phyloP scores from a whole-genome alignment of 2,329 filamentous ascomycete genomes.

The Septoria linicola region DNA sequence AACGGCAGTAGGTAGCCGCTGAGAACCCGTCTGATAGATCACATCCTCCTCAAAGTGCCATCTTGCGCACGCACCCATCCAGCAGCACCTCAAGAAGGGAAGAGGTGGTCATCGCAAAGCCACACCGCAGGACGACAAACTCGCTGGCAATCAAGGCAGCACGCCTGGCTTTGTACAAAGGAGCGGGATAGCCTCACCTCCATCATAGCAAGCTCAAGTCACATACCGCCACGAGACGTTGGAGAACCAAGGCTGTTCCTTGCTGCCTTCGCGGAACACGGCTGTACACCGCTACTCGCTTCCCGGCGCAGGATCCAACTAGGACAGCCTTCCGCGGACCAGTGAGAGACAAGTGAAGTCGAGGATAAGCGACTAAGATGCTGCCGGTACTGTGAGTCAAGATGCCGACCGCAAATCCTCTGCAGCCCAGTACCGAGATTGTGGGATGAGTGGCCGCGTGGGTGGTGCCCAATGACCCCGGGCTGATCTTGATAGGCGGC shows the following conservation, averaged over 20 bases:
- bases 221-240: conserved; percentile 16
- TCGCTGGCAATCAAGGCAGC: background rate
- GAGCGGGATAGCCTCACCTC: conserved; percentile 20
- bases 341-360: conserved; percentile 18
- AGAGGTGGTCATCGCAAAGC: conserved; percentile 13
- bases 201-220: conserved; percentile 21
- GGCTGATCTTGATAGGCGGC: background rate
- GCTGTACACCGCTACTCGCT: conserved; percentile 15
- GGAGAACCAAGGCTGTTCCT: conserved; percentile 13
- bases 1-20: conserved; percentile 26
- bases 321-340: conserved; percentile 15
- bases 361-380: conserved; percentile 15
- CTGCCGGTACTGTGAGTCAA: conserved; percentile 24
- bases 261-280: conserved; percentile 17
- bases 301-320: conserved; percentile 8
- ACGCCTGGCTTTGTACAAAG: conserved; percentile 5
- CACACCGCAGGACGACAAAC: conserved; percentile 8
- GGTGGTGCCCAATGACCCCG: background rate
- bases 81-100: conserved; percentile 5
- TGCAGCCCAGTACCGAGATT: conserved; percentile 17
- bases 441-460: conserved; percentile 10
- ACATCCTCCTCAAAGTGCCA: conserved; percentile 17
- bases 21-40: conserved; percentile 22
- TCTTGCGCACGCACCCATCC: conserved; percentile 9
- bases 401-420: conserved; percentile 16